phyloP scores from a whole-genome alignment of 352 stramenopile species.

The Pythium sp. region DNA sequence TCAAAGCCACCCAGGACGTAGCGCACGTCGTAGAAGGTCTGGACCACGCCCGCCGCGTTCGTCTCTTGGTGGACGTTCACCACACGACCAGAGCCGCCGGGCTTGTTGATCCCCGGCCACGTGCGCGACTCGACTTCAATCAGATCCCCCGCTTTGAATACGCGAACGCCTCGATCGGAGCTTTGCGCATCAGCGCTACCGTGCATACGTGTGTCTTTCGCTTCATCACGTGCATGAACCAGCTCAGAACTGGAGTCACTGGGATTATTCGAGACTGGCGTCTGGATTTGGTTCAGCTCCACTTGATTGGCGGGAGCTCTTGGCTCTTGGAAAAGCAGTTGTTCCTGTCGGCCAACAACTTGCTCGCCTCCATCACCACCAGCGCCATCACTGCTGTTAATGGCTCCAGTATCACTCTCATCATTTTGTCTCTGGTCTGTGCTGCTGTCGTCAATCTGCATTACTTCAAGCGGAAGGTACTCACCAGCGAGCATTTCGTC shows the following conservation, averaged over 20 bases:
- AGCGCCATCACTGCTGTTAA: not conserved
- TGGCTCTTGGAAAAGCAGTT: not conserved
- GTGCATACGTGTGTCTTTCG: not conserved
- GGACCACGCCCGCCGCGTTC: constrained; percentile 12
- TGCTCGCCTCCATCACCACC: not conserved
- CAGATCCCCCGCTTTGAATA: constrained; percentile 39
- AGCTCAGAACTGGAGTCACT: not conserved
- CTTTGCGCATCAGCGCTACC: not conserved
- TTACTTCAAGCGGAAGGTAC: not conserved
- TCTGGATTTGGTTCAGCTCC: not conserved
- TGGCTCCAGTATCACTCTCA: not conserved
- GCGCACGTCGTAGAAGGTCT: constrained; percentile 74
- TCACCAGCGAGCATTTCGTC: not conserved
- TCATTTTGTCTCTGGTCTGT: not conserved
- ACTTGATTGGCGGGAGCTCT: not conserved
- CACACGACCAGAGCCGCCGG: constrained; percentile 63
- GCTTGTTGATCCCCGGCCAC: constrained; percentile 88
- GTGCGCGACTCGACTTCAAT: constrained; percentile 72
- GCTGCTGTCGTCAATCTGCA: not conserved
- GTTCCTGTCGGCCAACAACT: not conserved
- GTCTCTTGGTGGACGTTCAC: constrained; percentile 37
- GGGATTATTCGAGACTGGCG: not conserved
- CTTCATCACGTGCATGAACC: not conserved
- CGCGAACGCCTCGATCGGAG: constrained; percentile 2
- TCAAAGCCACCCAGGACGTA: constrained; percentile 83